Evolutionary conservation across 768 basidiomycete species (phyloP).

Genomic region (Gelatoporia subvermispora): DNA sequence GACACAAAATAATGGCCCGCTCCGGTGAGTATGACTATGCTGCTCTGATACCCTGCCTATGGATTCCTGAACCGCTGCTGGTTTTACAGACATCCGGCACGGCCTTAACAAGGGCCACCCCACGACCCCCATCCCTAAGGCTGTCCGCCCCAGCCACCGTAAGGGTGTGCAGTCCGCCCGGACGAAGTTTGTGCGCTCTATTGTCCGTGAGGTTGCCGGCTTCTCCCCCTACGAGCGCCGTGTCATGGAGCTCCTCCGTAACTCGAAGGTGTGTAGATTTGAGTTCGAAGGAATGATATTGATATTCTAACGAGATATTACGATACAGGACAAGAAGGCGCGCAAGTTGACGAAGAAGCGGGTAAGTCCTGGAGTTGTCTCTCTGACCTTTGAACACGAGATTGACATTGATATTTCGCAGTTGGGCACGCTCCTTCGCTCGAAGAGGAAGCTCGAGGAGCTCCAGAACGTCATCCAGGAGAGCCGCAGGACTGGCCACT

Average conservation of each 20-base stretch:
- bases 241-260: slow-evolving; percentile 96
- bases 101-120: slow-evolving; percentile 88
- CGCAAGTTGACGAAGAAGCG: slow-evolving; percentile 99
- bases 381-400: background rate
- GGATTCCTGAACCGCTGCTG: slow-evolving; percentile 3
- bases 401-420: slow-evolving; percentile 25
- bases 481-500: slow-evolving; percentile 71
- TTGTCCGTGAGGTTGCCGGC: slow-evolving; percentile 95
- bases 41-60: background rate
- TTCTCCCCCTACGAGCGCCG: slow-evolving; percentile 97
- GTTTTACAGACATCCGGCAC: slow-evolving; percentile 64
- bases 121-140: slow-evolving; percentile 78
- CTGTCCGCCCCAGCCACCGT: slow-evolving; percentile 76
- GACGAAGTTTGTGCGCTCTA: slow-evolving; percentile 89
- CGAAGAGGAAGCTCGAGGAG: slow-evolving; percentile 99
- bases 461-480: slow-evolving; percentile 88
- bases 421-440: slow-evolving; percentile 97
- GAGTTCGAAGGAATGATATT: slow-evolving; percentile 1
- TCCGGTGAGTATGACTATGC: slow-evolving; percentile 49
- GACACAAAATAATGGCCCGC: slow-evolving; percentile 70
- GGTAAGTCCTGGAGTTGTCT: slow-evolving; percentile 51
- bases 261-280: slow-evolving; percentile 74
- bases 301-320: slow-evolving; percentile 9
- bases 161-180: slow-evolving; percentile 89
- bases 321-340: slow-evolving; percentile 90